Conservation (phyloP, 768 basidiomycete genomes). For the Amyloporia xantha region DNA sequence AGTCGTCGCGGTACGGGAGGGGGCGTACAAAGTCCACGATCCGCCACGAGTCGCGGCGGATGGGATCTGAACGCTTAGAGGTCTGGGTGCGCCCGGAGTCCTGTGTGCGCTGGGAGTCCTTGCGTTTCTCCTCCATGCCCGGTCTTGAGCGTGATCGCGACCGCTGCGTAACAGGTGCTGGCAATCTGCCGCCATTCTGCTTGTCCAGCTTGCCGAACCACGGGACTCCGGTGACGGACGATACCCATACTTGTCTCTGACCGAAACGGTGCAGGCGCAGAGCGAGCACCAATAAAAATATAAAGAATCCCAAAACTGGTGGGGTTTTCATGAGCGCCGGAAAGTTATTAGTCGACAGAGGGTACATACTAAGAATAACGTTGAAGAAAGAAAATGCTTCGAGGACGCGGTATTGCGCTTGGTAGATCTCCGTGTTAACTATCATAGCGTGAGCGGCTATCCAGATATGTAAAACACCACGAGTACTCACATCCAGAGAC, state of each 20-base stretch:
- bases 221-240: conserved; percentile 62
- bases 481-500: conserved; percentile 57
- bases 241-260: conserved; percentile 54
- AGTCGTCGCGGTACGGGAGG: conserved; percentile 12
- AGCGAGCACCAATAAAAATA: conserved; percentile 38
- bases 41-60: conserved; percentile 9
- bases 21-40: conserved; percentile 13
- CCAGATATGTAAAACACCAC: background rate
- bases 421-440: conserved; percentile 84
- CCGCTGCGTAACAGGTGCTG: conserved; percentile 32
- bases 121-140: conserved; percentile 10
- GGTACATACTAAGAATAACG: conserved; percentile 59
- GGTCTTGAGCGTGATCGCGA: conserved; percentile 27
- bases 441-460: background rate
- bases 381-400: conserved; percentile 79
- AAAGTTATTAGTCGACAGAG: no score
- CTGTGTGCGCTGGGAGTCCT: conserved; percentile 15
- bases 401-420: conserved; percentile 82
- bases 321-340: conserved; percentile 13
- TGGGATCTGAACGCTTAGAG: background rate
- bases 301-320: conserved; percentile 43
- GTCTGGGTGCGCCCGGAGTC: conserved; percentile 3
- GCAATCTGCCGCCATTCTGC: conserved; percentile 31
- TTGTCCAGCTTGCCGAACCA: conserved; percentile 47
- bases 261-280: conserved; percentile 38